Conservation (phyloP, 495 filamentous ascomycete species). For the Aspergillus coremiiformis region DNA sequence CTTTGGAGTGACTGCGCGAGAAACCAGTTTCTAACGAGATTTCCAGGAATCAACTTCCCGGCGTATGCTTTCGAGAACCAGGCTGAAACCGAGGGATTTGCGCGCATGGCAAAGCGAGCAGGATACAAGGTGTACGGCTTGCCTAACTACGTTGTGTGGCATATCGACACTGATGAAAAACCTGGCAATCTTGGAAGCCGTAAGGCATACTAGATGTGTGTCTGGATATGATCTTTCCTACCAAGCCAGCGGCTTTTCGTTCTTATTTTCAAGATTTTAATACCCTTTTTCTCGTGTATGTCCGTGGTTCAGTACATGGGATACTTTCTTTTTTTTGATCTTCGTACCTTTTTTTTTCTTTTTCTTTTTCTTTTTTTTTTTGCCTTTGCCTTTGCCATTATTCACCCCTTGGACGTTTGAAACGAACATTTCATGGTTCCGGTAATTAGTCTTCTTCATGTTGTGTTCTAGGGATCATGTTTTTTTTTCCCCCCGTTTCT, state of each 20-base stretch:
- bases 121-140: conserved; percentile 88
- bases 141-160: conserved; percentile 98
- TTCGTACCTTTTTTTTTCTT: conserved; percentile 13
- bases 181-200: conserved; percentile 59
- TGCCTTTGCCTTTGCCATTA: conserved; percentile 4
- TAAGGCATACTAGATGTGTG: conserved; percentile 34
- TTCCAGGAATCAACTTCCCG: conserved; percentile 88
- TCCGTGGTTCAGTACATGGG: conserved; percentile 11
- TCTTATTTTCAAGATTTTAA: conserved; percentile 8
- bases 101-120: conserved; percentile 96
- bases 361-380: too few species aligned
- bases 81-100: conserved; percentile 97
- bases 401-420: conserved; percentile 19
- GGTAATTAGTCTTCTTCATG: conserved; percentile 35
- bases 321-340: conserved; percentile 7
- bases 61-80: conserved; percentile 98
- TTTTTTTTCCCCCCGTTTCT: conserved; percentile 22
- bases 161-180: conserved; percentile 98
- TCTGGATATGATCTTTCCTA: not conserved
- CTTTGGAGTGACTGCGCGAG: not conserved
- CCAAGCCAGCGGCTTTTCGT: not conserved
- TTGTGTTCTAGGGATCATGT: conserved; percentile 24
- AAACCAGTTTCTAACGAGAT: conserved; percentile 1
- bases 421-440: conserved; percentile 33
- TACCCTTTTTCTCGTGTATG: conserved; percentile 17